A percentile compares a stretch with the other conserved stretches of the same genome.
phyloP scores from a whole-genome alignment of 2,329 filamentous ascomycete species.

The Diplodia sapinea region DNA sequence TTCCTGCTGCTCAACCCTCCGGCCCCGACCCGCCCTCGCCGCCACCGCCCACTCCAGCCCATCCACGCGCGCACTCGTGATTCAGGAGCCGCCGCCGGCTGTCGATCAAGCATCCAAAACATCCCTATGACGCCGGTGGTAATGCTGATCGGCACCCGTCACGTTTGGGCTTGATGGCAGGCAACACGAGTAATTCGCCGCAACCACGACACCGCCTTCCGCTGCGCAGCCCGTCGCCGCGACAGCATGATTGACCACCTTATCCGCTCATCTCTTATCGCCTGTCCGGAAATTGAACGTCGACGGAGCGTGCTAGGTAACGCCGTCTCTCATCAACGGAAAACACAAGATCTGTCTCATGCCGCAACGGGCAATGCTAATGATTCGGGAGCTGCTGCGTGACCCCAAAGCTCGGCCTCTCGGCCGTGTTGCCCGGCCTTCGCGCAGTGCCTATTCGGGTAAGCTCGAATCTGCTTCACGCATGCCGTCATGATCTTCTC shows the following conservation, averaged over 20 bases:
- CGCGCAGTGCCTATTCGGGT: background rate
- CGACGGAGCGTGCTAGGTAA: background rate
- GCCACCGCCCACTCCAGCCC: constrained; percentile 1
- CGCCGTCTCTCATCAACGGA: background rate
- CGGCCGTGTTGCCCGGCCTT: background rate
- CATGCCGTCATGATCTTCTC: constrained; percentile 24
- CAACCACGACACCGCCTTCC: constrained; percentile 11
- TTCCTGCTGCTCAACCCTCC: background rate
- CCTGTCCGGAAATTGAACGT: constrained; percentile 5
- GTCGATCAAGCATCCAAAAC: constrained; percentile 21
- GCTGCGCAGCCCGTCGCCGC: constrained; percentile 6
- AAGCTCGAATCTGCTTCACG: background rate
- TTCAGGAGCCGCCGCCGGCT: constrained; percentile 17
- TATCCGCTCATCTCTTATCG: constrained; percentile 14
- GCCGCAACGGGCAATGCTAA: background rate
- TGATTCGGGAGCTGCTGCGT: constrained; percentile 13
- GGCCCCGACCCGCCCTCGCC: background rate
- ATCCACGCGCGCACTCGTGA: background rate
- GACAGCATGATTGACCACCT: background rate
- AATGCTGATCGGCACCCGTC: constrained; percentile 24
- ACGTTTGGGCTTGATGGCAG: constrained; percentile 26
- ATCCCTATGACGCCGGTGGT: constrained; percentile 23
- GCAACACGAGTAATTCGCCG: constrained; percentile 10
- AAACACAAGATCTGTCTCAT: constrained; percentile 3
- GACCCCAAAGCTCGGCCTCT: constrained; percentile 13